Percentiles rank a stretch among this genome's conserved stretches.
Conservation (phyloP, 169 alveolate genomes). For the Plasmodium vivax region DNA sequence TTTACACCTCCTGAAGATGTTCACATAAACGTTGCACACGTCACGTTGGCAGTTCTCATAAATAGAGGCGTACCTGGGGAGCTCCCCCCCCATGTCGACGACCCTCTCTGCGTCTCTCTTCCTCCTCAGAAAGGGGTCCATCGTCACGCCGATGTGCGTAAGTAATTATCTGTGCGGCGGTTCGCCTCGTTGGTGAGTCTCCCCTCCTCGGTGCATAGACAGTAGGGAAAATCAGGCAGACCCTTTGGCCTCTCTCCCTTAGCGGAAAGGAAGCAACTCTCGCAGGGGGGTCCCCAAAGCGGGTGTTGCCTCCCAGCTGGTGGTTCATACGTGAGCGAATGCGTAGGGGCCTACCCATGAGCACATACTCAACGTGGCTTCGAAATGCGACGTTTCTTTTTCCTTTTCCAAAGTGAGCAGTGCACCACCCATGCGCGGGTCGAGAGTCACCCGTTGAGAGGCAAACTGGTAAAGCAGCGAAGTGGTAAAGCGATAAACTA, state of each 20-base stretch:
- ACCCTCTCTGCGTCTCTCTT: constrained; percentile 22
- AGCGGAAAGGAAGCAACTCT: not conserved
- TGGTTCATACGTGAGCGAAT: not conserved
- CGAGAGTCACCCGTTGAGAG: not conserved
- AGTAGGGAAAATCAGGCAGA: not conserved
- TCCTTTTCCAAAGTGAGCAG: not conserved
- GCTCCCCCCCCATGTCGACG: not conserved
- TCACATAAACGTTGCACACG: constrained; percentile 35
- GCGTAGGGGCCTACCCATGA: no score
- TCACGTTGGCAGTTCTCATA: constrained; percentile 25
- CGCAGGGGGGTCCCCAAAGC: not conserved
- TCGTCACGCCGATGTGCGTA: not conserved
- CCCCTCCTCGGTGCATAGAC: not conserved
- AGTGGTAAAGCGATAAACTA: no score
- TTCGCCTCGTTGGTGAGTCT: not conserved
- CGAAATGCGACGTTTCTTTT: not conserved
- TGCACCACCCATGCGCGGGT: not conserved
- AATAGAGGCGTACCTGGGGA: constrained; percentile 5
- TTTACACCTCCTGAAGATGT: constrained; percentile 1
- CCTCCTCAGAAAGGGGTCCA: constrained; percentile 15
- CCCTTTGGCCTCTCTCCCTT: not conserved
- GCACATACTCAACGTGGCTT: not conserved
- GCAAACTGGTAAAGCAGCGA: no score
- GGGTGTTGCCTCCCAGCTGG: not conserved
- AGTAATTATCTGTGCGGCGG: not conserved